phyloP scores from a whole-genome alignment of 805 yeast species.

The Candida koratica region DNA sequence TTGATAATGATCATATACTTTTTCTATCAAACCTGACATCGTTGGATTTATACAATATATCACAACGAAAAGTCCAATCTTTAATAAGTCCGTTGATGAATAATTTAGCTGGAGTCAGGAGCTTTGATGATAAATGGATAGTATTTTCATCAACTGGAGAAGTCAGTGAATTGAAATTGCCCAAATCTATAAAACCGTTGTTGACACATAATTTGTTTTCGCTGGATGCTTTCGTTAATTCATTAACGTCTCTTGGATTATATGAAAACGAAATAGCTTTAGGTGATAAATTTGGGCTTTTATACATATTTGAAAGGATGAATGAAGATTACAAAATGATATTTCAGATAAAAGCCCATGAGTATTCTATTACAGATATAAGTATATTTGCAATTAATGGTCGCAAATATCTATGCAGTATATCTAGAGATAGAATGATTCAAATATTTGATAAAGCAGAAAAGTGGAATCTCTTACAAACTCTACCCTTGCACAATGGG shows the following conservation, averaged over 20 bases:
- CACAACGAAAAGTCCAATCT: constrained; percentile 10
- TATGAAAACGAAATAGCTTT: constrained; percentile 25
- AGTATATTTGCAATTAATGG: constrained; percentile 27
- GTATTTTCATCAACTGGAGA: constrained; percentile 44
- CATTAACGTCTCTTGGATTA: constrained; percentile 40
- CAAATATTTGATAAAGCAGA: constrained; percentile 42
- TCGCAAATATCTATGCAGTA: constrained; percentile 38
- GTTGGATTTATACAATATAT: constrained; percentile 25
- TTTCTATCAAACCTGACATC: constrained; percentile 37
- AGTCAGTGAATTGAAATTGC: constrained; percentile 1
- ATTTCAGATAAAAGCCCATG: constrained; percentile 43
- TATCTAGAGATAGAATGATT: constrained; percentile 61
- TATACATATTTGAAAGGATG: constrained; percentile 24
- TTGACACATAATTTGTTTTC: constrained; percentile 20
- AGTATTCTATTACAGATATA: constrained; percentile 48
- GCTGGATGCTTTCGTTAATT: constrained; percentile 36
- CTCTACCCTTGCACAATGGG: constrained; percentile 57
- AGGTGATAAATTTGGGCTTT: constrained; percentile 50
- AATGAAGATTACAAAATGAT: constrained; percentile 2
- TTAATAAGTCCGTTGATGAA: constrained; percentile 37
- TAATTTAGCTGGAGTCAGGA: constrained; percentile 38
- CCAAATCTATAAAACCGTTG: constrained; percentile 9
- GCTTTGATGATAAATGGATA: constrained; percentile 25
- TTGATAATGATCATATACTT: constrained; percentile 22
- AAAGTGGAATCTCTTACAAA: constrained; percentile 54